Evolutionary conservation across 805 yeast genomes (phyloP).

Genomic region (Pichia insulana): DNA sequence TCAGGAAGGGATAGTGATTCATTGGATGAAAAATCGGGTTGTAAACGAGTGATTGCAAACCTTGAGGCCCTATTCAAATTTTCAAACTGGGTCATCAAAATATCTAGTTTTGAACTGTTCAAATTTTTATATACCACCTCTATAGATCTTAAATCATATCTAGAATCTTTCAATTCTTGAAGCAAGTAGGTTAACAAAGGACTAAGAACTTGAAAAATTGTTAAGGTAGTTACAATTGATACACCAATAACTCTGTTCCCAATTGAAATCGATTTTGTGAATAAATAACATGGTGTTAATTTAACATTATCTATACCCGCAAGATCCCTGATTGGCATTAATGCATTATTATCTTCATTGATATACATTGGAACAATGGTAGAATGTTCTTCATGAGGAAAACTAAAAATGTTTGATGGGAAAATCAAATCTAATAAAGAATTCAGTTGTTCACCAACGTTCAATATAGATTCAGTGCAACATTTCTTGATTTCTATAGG

Average conservation of each 20-base stretch:
- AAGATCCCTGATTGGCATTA: slow-evolving; percentile 14
- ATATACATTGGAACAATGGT: slow-evolving; percentile 46
- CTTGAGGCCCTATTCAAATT: slow-evolving; percentile 12
- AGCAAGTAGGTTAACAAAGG: slow-evolving; percentile 40
- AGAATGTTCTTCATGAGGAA: slow-evolving; percentile 44
- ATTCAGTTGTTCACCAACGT: slow-evolving; percentile 44
- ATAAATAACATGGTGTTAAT: slow-evolving; percentile 19
- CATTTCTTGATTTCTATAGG: too few relatives aligned
- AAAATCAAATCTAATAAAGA: slow-evolving; percentile 17
- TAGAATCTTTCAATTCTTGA: slow-evolving; percentile 30
- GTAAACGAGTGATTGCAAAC: slow-evolving; percentile 18
- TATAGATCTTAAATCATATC: slow-evolving; percentile 3
- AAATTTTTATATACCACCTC: slow-evolving; percentile 11
- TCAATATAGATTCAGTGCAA: too few relatives aligned
- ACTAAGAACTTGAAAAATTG: slow-evolving; percentile 39
- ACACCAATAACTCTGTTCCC: slow-evolving; percentile 39
- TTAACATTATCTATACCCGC: background rate
- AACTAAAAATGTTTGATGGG: slow-evolving; percentile 33
- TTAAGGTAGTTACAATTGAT: slow-evolving; percentile 36
- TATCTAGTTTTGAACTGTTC: slow-evolving; percentile 21
- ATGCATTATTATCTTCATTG: slow-evolving; percentile 12
- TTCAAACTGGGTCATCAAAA: slow-evolving; percentile 18
- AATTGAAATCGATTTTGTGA: slow-evolving; percentile 21
- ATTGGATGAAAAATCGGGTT: slow-evolving; percentile 9
- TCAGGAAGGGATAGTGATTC: slow-evolving; percentile 7